phyloP scores from a whole-genome alignment of 2,329 filamentous ascomycete species.

The Nemania sp. region DNA sequence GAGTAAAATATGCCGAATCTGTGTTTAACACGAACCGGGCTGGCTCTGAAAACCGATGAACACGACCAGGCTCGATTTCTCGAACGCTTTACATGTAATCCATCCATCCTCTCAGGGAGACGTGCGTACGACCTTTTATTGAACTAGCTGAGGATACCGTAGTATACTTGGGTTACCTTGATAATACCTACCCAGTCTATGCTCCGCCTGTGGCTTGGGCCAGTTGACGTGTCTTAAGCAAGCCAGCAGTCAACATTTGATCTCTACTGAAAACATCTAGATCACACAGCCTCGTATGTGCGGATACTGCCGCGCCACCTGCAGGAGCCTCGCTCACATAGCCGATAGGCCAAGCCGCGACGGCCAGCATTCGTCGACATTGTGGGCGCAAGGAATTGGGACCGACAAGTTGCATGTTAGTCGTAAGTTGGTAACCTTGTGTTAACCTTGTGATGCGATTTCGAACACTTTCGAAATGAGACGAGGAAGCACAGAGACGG shows the following conservation, averaged over 20 bases:
- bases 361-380: not conserved
- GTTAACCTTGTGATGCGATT: slow-evolving; percentile 22
- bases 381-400: not conserved
- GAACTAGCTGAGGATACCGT: not conserved
- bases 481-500: slow-evolving; percentile 20
- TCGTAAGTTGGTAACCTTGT: slow-evolving; percentile 9
- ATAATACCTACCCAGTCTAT: not conserved
- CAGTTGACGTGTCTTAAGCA: not conserved
- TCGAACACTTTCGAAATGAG: slow-evolving; percentile 28
- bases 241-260: not conserved
- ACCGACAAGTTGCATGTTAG: slow-evolving; percentile 8
- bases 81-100: no score
- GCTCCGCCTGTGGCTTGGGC: not conserved
- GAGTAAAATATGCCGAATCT: not conserved
- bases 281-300: not conserved
- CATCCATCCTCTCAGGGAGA: no score
- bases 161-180: not conserved
- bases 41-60: no score
- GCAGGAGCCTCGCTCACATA: not conserved
- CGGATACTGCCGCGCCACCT: not conserved
- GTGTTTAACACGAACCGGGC: no score
- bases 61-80: no score
- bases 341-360: not conserved
- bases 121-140: no score
- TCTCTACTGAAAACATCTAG: not conserved